phyloP scores from a whole-genome alignment of 495 filamentous ascomycete species.

The Chaetomium fimeti region DNA sequence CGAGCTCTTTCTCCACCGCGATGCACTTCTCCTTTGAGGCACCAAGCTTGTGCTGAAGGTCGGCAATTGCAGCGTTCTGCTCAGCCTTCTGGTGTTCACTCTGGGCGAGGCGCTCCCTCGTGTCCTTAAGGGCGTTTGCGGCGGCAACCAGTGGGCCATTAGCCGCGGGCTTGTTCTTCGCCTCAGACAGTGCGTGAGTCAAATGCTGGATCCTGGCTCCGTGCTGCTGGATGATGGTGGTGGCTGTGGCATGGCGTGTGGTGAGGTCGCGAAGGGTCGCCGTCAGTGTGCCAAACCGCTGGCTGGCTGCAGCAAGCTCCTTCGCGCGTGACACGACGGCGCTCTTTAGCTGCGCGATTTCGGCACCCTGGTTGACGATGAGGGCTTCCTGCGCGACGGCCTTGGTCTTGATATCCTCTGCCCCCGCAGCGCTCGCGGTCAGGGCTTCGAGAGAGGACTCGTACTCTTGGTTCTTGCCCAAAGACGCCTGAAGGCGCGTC shows the following conservation, averaged over 20 bases:
- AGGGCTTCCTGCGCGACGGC: background rate
- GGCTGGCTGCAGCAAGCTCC: background rate
- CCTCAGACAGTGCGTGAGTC: background rate
- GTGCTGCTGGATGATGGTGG: background rate
- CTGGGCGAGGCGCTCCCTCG: background rate
- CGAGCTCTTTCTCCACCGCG: background rate
- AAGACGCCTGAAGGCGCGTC: background rate
- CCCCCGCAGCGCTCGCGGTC: background rate
- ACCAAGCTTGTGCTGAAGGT: background rate
- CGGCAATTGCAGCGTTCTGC: background rate
- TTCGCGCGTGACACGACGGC: background rate
- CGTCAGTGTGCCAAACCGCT: background rate
- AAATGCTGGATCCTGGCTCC: background rate
- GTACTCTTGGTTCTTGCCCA: background rate
- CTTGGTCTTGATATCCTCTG: background rate
- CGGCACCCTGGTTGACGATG: slow-evolving; percentile 2
- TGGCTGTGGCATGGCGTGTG: background rate
- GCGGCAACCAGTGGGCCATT: background rate
- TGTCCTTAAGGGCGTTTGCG: background rate
- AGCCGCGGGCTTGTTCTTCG: background rate
- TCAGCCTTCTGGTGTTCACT: background rate
- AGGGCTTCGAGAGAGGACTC: background rate
- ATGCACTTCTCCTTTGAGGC: background rate
- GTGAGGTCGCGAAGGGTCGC: background rate
- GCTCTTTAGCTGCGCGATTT: background rate